Evolutionary conservation across 768 basidiomycete genomes (phyloP).

Genomic region (Tricholomella constricta): DNA sequence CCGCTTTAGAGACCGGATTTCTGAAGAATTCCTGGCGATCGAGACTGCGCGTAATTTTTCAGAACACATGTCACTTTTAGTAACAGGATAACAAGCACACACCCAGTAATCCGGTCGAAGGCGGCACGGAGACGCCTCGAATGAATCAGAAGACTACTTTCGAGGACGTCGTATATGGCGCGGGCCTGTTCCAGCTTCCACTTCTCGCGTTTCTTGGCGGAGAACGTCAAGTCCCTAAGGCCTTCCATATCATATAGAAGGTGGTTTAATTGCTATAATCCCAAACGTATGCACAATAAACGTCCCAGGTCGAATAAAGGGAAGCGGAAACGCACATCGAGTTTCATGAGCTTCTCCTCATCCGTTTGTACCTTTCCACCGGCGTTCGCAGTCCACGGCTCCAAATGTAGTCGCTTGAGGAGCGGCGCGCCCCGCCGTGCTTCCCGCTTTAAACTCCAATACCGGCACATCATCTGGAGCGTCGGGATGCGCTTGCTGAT

Average conservation of each 20-base stretch:
- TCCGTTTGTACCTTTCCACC: slow-evolving; percentile 68
- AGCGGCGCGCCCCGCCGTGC: slow-evolving; percentile 91
- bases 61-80: background rate
- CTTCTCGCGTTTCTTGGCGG: slow-evolving; percentile 76
- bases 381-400: slow-evolving; percentile 92
- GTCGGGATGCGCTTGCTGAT: slow-evolving; percentile 80
- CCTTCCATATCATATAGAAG: slow-evolving; percentile 78
- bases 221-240: slow-evolving; percentile 64
- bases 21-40: slow-evolving; percentile 80
- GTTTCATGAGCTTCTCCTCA: slow-evolving; percentile 78
- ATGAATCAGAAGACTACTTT: slow-evolving; percentile 65
- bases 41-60: slow-evolving; percentile 44
- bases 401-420: slow-evolving; percentile 89
- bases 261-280: slow-evolving; percentile 51
- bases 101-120: slow-evolving; percentile 75
- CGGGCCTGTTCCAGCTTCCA: slow-evolving; percentile 74
- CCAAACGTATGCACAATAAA: no score
- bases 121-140: slow-evolving; percentile 58
- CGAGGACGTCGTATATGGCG: slow-evolving; percentile 66
- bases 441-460: slow-evolving; percentile 98
- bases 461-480: slow-evolving; percentile 76
- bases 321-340: slow-evolving; percentile 59
- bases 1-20: slow-evolving; percentile 74
- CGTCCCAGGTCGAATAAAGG: no score
- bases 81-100: slow-evolving; percentile 25